A percentile compares a stretch with the other conserved stretches of the same genome.
These are phyloP conservation scores for Rutstroemia sp. DNA, from an alignment of 2,329 filamentous ascomycete species.

Conservation along the genomic window DNA sequence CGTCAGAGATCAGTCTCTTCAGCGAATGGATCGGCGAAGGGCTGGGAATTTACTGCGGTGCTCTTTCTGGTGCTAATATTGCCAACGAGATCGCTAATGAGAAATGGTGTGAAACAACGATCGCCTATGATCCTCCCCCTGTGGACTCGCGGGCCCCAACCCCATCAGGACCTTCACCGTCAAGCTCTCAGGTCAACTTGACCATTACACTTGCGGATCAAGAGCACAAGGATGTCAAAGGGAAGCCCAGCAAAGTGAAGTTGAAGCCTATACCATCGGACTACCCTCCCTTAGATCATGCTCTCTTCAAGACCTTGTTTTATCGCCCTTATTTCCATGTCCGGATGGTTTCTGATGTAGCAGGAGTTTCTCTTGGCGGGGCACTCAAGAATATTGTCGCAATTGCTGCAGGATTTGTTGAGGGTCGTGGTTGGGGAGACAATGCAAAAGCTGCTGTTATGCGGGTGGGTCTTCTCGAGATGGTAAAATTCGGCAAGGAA, in stretches of 20 bases:
- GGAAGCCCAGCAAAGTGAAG: slow-evolving; percentile 58
- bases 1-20: slow-evolving; percentile 81
- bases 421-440: slow-evolving; percentile 94
- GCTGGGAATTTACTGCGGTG: slow-evolving; percentile 92
- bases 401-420: slow-evolving; percentile 87
- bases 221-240: slow-evolving; percentile 62
- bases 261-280: slow-evolving; percentile 71
- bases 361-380: slow-evolving; percentile 87
- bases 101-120: slow-evolving; percentile 95
- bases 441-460: slow-evolving; percentile 99
- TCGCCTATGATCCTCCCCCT: slow-evolving; percentile 88
- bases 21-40: slow-evolving; percentile 89
- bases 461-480: slow-evolving; percentile 90
- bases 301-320: slow-evolving; percentile 78
- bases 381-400: slow-evolving; percentile 97
- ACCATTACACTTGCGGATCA: slow-evolving; percentile 38
- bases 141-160: slow-evolving; percentile 77
- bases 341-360: slow-evolving; percentile 88
- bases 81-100: slow-evolving; percentile 90
- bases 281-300: slow-evolving; percentile 81
- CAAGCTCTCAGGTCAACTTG: slow-evolving; percentile 40
- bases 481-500: slow-evolving; percentile 89
- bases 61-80: slow-evolving; percentile 92
- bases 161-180: slow-evolving; percentile 44
- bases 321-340: slow-evolving; percentile 97